Conservation (phyloP, 805 yeast species). For the Zygoascus bituminiphila region DNA sequence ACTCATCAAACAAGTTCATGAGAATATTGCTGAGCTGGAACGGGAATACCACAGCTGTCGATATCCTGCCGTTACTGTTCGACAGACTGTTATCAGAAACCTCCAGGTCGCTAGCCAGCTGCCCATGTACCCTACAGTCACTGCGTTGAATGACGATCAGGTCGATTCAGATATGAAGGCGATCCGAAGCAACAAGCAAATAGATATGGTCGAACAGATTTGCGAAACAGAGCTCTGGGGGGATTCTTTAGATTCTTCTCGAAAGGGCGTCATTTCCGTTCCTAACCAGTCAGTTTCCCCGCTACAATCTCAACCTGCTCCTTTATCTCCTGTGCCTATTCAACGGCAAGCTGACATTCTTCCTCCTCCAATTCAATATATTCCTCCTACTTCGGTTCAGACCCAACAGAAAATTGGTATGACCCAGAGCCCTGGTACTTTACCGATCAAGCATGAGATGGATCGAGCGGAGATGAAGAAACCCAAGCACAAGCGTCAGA, state of each 20-base stretch:
- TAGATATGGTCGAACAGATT: constrained; percentile 4
- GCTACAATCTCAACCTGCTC: background rate
- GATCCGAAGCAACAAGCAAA: constrained; percentile 6
- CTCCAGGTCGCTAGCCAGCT: constrained; percentile 21
- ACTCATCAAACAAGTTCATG: constrained; percentile 16
- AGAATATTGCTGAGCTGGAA: constrained; percentile 20
- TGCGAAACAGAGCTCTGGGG: constrained; percentile 6
- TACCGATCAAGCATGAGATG: background rate
- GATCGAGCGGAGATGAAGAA: background rate
- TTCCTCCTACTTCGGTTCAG: background rate
- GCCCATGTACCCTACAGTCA: constrained; percentile 13
- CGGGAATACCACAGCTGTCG: constrained; percentile 18
- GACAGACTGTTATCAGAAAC: constrained; percentile 20
- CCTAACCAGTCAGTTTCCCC: background rate
- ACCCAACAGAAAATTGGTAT: background rate
- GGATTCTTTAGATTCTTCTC: constrained; percentile 4
- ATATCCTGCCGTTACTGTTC: constrained; percentile 11
- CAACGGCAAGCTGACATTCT: background rate
- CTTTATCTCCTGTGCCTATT: background rate
- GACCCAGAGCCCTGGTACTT: background rate
- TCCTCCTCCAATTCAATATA: constrained; percentile 4
- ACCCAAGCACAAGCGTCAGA: background rate
- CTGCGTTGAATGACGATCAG: constrained; percentile 17
- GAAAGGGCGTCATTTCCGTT: constrained; percentile 3
- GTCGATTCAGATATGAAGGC: constrained; percentile 11